phyloP scores from a whole-genome alignment of 192 early-diverging fungal genomes.

The Podila minutissima region DNA sequence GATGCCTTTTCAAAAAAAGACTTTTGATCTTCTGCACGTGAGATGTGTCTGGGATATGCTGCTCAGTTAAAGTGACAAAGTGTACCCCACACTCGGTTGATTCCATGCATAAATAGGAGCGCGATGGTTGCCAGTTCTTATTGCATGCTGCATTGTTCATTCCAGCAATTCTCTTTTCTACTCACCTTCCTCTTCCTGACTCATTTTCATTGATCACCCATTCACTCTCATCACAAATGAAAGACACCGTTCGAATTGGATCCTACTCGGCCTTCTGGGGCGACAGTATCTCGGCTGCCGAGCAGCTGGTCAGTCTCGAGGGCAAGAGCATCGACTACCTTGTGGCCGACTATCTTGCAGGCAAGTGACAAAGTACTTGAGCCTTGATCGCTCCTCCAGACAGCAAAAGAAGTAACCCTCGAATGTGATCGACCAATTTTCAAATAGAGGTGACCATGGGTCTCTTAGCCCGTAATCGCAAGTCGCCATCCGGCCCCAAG shows the following conservation, averaged over 20 bases:
- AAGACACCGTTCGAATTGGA: conserved; percentile 63
- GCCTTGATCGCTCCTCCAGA: too few species aligned
- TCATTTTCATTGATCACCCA: conserved; percentile 1
- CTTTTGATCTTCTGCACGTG: too few species aligned
- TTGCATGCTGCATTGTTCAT: not conserved
- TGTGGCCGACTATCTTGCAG: conserved; percentile 73
- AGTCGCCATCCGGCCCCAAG: conserved; percentile 29
- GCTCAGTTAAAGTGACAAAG: too few species aligned
- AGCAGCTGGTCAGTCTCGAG: conserved; percentile 62
- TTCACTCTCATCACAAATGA: not conserved
- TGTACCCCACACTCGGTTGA: not conserved
- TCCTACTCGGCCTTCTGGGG: conserved; percentile 73
- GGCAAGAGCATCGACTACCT: conserved; percentile 61
- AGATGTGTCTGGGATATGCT: too few species aligned
- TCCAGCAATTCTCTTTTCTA: not conserved
- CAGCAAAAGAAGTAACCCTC: too few species aligned
- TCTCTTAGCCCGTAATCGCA: conserved; percentile 65
- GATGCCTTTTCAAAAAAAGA: too few species aligned
- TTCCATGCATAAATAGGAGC: not conserved
- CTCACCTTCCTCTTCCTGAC: conserved; percentile 1
- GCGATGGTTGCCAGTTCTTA: not conserved
- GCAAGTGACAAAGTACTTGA: conserved; percentile 21
- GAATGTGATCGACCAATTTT: too few species aligned
- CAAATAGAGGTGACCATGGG: conserved; percentile 74
- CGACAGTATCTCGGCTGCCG: conserved; percentile 62